Conservation (phyloP, 345 rosid species). For the Brassica nigra region DNA sequence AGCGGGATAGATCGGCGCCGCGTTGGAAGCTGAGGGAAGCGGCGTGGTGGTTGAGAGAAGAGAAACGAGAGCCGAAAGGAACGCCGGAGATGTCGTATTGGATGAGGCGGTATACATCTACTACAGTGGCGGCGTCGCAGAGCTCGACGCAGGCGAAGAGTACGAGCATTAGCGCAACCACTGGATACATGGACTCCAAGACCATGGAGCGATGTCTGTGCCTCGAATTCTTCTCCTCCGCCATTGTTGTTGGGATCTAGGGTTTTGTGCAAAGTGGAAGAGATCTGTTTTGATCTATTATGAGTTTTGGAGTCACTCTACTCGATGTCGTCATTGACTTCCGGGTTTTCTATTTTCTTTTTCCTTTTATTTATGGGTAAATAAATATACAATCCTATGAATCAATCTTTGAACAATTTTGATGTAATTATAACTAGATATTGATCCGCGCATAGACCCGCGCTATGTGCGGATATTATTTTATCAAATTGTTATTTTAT, state of each 20-base stretch:
- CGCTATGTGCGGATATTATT: too few species aligned
- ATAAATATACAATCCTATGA: too few species aligned
- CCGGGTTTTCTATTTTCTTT: not conserved
- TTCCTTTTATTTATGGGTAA: too few species aligned
- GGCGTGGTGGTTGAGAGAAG: slow-evolving; percentile 88
- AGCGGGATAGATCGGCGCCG: slow-evolving; percentile 86
- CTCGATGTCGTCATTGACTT: slow-evolving; percentile 21
- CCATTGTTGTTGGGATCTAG: slow-evolving; percentile 50
- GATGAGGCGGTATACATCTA: slow-evolving; percentile 94
- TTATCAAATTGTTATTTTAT: too few species aligned
- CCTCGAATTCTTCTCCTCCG: slow-evolving; percentile 42
- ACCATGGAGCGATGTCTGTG: slow-evolving; percentile 34
- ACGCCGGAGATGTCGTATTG: slow-evolving; percentile 93
- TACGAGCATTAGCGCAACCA: slow-evolving; percentile 65
- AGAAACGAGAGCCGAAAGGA: slow-evolving; percentile 91
- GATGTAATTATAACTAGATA: too few species aligned
- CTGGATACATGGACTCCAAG: slow-evolving; percentile 69
- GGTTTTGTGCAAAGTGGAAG: slow-evolving; percentile 44
- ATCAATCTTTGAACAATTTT: too few species aligned
- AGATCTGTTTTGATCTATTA: slow-evolving; percentile 11
- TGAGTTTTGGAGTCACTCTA: not conserved
- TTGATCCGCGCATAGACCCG: too few species aligned
- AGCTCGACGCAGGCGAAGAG: slow-evolving; percentile 92
- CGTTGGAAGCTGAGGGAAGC: slow-evolving; percentile 72
- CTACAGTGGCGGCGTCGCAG: slow-evolving; percentile 92